Evolutionary conservation across 495 filamentous ascomycete genomes (phyloP).

Genomic region (Saxophila tyrrhenica): DNA sequence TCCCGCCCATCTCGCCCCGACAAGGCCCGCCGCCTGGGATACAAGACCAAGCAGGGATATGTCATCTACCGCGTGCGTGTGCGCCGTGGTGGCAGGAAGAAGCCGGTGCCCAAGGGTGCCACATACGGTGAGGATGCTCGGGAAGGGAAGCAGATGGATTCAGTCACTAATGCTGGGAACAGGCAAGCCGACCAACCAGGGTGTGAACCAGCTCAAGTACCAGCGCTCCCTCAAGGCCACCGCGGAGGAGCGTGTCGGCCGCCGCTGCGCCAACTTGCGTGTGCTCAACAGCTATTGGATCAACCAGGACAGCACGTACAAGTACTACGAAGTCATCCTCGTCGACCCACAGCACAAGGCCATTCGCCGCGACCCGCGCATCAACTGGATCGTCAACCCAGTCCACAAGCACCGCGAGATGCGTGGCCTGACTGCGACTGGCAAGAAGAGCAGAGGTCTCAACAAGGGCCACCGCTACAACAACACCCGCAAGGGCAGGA

Average conservation of each 20-base stretch:
- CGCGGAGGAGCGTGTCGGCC: conserved; percentile 98
- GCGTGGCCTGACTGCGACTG: conserved; percentile 90
- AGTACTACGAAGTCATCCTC: conserved; percentile 99
- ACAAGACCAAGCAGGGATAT: conserved; percentile 99
- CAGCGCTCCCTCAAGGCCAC: conserved; percentile 95
- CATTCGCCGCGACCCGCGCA: conserved; percentile 94
- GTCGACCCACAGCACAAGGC: conserved; percentile 99
- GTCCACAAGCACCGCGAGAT: conserved; percentile 99
- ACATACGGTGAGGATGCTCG: conserved; percentile 69
- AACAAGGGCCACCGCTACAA: conserved; percentile 98
- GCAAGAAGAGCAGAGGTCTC: conserved; percentile 98
- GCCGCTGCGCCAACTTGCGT: conserved; percentile 94
- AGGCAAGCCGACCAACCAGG: conserved; percentile 99
- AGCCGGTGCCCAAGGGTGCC: conserved; percentile 84
- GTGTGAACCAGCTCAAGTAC: conserved; percentile 99
- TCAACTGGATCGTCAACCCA: conserved; percentile 99
- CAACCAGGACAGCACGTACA: conserved; percentile 99
- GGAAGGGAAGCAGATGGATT: no score
- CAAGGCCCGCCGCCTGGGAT: conserved; percentile 98
- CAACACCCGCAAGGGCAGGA: conserved; percentile 87
- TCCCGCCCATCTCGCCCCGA: conserved; percentile 96
- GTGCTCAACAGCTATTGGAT: conserved; percentile 99
- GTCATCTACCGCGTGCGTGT: conserved; percentile 99
- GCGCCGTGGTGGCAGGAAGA: conserved; percentile 94
- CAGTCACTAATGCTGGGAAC: conserved; percentile 14